phyloP scores from a whole-genome alignment of 371 early-diverging fungal genomes.

The Synchytrium microbalum region DNA sequence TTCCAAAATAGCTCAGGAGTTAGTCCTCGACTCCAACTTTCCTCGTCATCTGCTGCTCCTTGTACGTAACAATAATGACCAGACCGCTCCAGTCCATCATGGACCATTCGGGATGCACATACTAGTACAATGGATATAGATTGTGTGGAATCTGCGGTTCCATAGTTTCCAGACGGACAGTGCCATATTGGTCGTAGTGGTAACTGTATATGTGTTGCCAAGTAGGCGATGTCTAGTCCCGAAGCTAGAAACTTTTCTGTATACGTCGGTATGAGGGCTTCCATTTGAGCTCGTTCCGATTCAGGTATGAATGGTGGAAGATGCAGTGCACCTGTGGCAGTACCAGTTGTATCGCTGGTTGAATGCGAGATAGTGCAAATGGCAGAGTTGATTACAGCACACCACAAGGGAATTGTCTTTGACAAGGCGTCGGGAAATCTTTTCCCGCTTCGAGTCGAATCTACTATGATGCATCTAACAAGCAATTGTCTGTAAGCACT shows the following conservation, averaged over 20 bases:
- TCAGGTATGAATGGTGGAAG: conserved; percentile 54
- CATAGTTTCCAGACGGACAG: no score
- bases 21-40: no score
- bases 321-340: background rate
- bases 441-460: conserved; percentile 80
- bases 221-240: conserved; percentile 40
- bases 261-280: conserved; percentile 46
- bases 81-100: no score
- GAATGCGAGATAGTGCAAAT: conserved; percentile 22
- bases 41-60: no score
- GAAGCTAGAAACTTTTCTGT: conserved; percentile 49
- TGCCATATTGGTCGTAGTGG: conserved; percentile 79
- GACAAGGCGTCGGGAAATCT: conserved; percentile 73
- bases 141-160: no score
- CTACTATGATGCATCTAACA: conserved; percentile 80
- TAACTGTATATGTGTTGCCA: conserved; percentile 38
- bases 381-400: conserved; percentile 59
- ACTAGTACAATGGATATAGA: no score
- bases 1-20: no score
- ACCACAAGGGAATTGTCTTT: conserved; percentile 87
- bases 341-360: background rate
- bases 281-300: conserved; percentile 69
- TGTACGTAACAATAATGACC: no score
- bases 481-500: no score
- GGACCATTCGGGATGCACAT: no score